Evolutionary conservation across 768 basidiomycete genomes (phyloP), one percentile per base, ranked within the genome.

Genomic region (Tulasnella sp.): DNA sequence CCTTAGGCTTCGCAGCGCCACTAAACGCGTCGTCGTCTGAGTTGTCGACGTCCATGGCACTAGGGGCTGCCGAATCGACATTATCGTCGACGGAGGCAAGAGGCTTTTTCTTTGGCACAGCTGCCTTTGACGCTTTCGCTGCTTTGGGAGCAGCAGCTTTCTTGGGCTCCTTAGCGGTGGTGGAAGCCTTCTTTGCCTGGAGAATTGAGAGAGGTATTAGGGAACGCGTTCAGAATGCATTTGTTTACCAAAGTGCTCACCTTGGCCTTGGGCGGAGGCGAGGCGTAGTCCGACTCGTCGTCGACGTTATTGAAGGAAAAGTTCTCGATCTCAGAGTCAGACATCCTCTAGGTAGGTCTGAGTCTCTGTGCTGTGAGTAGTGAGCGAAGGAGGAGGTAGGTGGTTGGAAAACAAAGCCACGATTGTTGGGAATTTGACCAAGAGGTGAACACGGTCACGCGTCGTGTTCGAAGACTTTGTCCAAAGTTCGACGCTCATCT

Each of bases 51-150:
- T 83, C 84, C 35, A 67, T 75, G 22, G 40, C 39, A 14, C 74
- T 39, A 62, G 52, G 67, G 59, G 77, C 79, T 76, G 82, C 82
- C 71, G 83, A 83, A 37, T 87, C 84, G 40, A 83, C 84, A 77
- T 90, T 88, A 75, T 87, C 86, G 70, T 83, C 83, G 29, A 88
- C 88, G 63, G 90, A 85, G 19, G 82, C 87, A 75, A 91, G 83
- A 8, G 75, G 74, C 72, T 88, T 90, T 83, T 91, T 90, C 88
- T 77, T 77, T 16, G 79, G 75, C 5, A 82, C 81, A 14, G 81
- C 76, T 8, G 83, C 69, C 76, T 86, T 88, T 9, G 81, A 69
- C 26, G 80, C 73, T 52, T 80, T 78, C 5, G 82, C 76, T 47
- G 40, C 3, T 63, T 83, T 84, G 3, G 81, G 62, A 0, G 79